Base-by-base conservation (phyloP, 2,329 filamentous ascomycete genomes). In the Xylariaceae sp. region DNA sequence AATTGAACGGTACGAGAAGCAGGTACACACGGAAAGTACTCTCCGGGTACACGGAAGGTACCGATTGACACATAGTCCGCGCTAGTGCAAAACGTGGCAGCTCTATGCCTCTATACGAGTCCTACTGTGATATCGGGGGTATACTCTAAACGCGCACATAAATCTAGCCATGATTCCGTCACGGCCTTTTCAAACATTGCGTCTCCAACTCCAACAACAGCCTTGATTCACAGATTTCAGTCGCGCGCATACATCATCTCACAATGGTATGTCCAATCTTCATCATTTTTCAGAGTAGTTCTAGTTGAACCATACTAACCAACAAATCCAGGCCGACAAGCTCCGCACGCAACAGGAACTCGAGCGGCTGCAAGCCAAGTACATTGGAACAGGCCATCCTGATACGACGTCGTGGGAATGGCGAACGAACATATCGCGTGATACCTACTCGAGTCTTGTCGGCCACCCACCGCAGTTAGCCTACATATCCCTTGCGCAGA, bases 401-500 rank as follows among this genome's bases (percentile, higher is more conserved):
- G 94, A 99, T 78, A 97, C 93, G 11, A 96, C 92, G 30, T 95
- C 91, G 75, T 94, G 94, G 86, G 94, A 99, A 77, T 99, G 92
- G 92, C 88, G 88, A 54, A 92, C 89, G 61, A 99, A 97, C 78
- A 93, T 97, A 72, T 85, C 92, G 72, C 92, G 94, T 73, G 94
- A 99, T 78, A 95, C 88, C 18, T 92, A 93, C 73, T 85, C 92
- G 17, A 92, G 87, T 64, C 92, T 96, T 69, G 83, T 94, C 65
- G 94, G 94, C 17, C 94, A 99, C 73, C 89, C 92, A 13, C 89
- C 92, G 6, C 81, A 97, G 62, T 81, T 97, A 13, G 86, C 89
- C 45, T 97, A 96, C 74, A 92, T 97, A 80, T 83, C 89, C 15
- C 86, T 97, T 53, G 93, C 92, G 0, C 86, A 95, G 78, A 94